Evolutionary conservation across 2,329 filamentous ascomycete species (phyloP), one percentile per base, ranked within the genome.

Genomic region (Ploettnerulaceae sp.): DNA sequence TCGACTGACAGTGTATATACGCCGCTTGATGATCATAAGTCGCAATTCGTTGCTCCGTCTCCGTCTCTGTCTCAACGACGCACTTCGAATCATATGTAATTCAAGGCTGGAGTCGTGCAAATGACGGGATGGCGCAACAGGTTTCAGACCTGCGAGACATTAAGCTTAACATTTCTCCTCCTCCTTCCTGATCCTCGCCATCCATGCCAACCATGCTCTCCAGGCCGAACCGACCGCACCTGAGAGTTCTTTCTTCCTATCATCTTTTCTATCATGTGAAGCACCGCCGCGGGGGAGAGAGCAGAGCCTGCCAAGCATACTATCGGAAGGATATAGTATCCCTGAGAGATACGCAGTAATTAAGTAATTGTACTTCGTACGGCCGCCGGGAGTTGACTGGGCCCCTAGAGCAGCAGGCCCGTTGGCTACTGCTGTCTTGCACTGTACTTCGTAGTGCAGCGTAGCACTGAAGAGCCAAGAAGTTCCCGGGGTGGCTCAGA

Each of bases 1-100:
- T n/a, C n/a, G n/a, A n/a, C n/a, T n/a, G n/a, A n/a, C n/a, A n/a
- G n/a, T n/a, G n/a, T n/a, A n/a, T n/a, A n/a, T n/a, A n/a, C n/a
- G n/a, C n/a, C n/a, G n/a, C n/a, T n/a, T n/a, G 34, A 37, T 47
- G 48, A 48, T 51, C 49, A 51, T 41, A 51, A 51, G 45, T 45
- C 41, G 33, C 32, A 24, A 17, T 32, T 25, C 29, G 20, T 25
- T 38, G 25, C 20, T 32, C 34, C 31, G 25, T 48, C 49, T 40
- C 49, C n/a, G n/a, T n/a, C n/a, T n/a, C n/a, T n/a, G n/a, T n/a
- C n/a, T n/a, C n/a, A 47, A 46, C 11, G 14, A 47, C 41, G 42
- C 37, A 46, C 41, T 48, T 48, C 37, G 22, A 34, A 7, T 20
- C 14, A 15, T 18, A 17, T 20, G 15, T 17, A 33, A n/a, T 35